Base-by-base conservation (phyloP, 768 basidiomycete genomes). In the Mycena polygramma region DNA sequence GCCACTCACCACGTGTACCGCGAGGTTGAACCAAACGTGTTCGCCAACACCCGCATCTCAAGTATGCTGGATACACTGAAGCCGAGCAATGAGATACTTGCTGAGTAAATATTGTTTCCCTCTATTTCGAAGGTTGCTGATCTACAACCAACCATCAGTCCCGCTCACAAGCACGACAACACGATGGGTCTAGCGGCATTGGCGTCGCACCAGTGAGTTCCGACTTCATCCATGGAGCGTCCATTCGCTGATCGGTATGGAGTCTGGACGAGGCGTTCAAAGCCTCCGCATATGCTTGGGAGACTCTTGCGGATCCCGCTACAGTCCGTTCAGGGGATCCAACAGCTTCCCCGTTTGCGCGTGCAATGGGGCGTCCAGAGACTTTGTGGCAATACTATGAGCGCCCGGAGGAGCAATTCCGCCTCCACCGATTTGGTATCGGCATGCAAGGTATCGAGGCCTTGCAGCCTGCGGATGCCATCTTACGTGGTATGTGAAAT, bases 1-100 rank as follows among this genome's bases (percentile, higher is more conserved):
- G 82, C 82, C 11, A 81, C 79, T 1, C 76, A 80, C 59, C 82
- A 84, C 65, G 73, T 85, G 65, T 85, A 82, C 67, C 72, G 69
- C 30, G 84, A 85, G 62, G 68, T 82, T n/a, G 66, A 57, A 17
- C 82, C 82, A 0, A 72, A 84, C 66, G 77, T 81, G 9, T 86
- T 83, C 64, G 77, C 81, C 3, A 81, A 83, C 67, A 86, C 81
- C 58, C 80, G 82, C 10, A 75, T 80, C 17, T 83, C 83, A 3
- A 77, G 79, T 10, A 63, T 76, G 46, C 57, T 84, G 22, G 83
- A 83, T 63, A 82, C 80, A 1, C 71, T 73, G 24, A 83, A 79
- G 67, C 60, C 76, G 13, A 74, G 70, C 46, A 66, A 71, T 54
- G 80, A 79, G 8, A 63, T 83, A 5, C 69, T 76, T n/a, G 67